Percentiles rank a stretch among this genome's conserved stretches.
Evolutionary conservation across 2,329 filamentous ascomycete genomes (phyloP).

Genomic region (Metarhizium humberi): DNA sequence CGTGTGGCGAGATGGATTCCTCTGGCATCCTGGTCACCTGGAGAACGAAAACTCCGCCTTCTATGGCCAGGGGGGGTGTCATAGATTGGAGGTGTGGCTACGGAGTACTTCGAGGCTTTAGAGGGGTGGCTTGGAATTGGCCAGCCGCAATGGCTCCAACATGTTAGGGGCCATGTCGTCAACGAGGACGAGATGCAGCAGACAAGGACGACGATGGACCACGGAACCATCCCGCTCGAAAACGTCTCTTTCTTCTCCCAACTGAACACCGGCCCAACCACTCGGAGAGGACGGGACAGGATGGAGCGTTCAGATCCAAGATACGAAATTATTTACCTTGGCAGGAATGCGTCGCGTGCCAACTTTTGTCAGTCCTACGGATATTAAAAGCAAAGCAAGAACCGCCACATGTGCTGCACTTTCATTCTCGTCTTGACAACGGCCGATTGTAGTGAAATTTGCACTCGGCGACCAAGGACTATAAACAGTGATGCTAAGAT

Average conservation of each 20-base stretch:
- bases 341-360: background rate
- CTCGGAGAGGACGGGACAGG: background rate
- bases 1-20: background rate
- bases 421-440: too few relatives aligned
- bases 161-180: background rate
- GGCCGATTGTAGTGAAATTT: too few relatives aligned
- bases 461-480: too few relatives aligned
- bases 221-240: background rate
- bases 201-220: background rate
- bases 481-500: too few relatives aligned
- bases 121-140: background rate
- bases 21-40: constrained; percentile 5
- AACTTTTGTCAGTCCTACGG: background rate
- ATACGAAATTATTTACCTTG: background rate
- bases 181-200: background rate
- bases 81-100: background rate
- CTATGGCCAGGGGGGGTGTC: background rate
- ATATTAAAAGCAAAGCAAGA: background rate
- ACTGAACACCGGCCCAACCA: background rate
- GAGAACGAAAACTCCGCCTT: constrained; percentile 2
- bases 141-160: background rate
- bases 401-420: background rate
- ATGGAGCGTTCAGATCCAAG: background rate
- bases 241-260: background rate
- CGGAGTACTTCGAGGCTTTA: constrained; percentile 2